phyloP scores from a whole-genome alignment of 352 stramenopile species.

The Aphanomyces astaci region DNA sequence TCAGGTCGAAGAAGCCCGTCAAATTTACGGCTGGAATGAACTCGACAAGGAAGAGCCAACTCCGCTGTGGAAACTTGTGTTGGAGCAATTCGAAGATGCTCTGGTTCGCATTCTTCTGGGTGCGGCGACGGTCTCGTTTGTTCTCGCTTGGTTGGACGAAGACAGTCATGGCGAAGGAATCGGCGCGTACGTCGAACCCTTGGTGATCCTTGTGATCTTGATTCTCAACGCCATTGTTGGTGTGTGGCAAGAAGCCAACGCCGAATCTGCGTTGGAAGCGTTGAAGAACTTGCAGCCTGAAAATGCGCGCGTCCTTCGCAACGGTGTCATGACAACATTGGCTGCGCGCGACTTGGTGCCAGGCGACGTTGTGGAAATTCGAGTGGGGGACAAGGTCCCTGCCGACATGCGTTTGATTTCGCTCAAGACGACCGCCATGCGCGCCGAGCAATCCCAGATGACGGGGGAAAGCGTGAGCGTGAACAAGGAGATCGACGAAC shows the following conservation, averaged over 20 bases:
- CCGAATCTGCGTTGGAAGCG: conserved; percentile 89
- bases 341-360: conserved; percentile 90
- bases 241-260: conserved; percentile 94
- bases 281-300: conserved; percentile 94
- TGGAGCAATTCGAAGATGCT: conserved; percentile 99
- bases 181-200: conserved; percentile 92
- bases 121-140: conserved; percentile 91
- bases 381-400: conserved; percentile 96
- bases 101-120: conserved; percentile 97
- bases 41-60: conserved; percentile 85
- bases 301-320: conserved; percentile 80
- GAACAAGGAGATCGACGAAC: conserved; percentile 84
- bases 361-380: conserved; percentile 94
- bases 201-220: conserved; percentile 96
- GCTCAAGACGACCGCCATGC: conserved; percentile 92
- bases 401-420: conserved; percentile 93
- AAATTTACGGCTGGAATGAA: conserved; percentile 74
- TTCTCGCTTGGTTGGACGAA: conserved; percentile 90
- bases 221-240: conserved; percentile 95
- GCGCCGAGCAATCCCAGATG: conserved; percentile 94
- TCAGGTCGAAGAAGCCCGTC: conserved; percentile 50
- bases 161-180: conserved; percentile 77
- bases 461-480: conserved; percentile 94
- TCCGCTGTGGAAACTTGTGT: conserved; percentile 90
- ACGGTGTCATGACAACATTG: conserved; percentile 80